A percentile compares a stretch with the other conserved stretches of the same genome.
These are phyloP conservation scores for Jatropha podagrica DNA, from an alignment of 441 rosid genomes.

Conservation along the genomic window DNA sequence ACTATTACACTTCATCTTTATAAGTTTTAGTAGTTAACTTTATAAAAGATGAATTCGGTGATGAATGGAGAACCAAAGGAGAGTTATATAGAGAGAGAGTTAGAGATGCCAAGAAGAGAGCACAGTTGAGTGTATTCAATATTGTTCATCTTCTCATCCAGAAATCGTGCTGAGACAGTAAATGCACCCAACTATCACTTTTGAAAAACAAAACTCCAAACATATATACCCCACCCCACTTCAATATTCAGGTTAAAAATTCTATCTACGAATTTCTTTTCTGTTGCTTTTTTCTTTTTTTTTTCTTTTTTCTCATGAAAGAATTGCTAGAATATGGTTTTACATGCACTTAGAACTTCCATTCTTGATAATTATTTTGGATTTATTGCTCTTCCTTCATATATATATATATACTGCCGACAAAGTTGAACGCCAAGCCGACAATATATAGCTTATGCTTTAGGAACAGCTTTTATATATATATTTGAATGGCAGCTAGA, in stretches of 20 bases:
- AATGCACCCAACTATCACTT: constrained; percentile 41
- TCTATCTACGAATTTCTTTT: too few relatives aligned
- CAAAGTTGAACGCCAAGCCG: neutral
- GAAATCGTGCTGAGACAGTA: constrained; percentile 34
- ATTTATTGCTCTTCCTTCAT: too few relatives aligned
- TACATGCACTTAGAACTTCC: too few relatives aligned
- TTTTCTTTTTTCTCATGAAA: too few relatives aligned
- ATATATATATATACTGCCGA: neutral
- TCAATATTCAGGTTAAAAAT: too few relatives aligned
- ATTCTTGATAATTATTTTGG: too few relatives aligned
- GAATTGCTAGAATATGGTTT: too few relatives aligned
- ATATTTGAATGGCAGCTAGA: too few relatives aligned
- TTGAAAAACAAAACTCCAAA: constrained; percentile 30
- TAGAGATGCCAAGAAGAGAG: too few relatives aligned
- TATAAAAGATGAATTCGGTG: constrained; percentile 12
- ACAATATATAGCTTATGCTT: neutral
- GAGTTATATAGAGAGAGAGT: constrained; percentile 27
- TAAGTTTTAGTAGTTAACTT: neutral
- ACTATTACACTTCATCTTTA: constrained; percentile 27
- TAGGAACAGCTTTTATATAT: too few relatives aligned
- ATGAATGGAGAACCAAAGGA: constrained; percentile 21
- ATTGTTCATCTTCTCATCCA: constrained; percentile 39
- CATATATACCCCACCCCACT: constrained; percentile 19
- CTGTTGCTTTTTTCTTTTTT: neutral
- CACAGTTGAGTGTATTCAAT: constrained; percentile 35